Base-by-base conservation (phyloP, 2,329 filamentous ascomycete species). In the Colletotrichum gloeosporioides region DNA sequence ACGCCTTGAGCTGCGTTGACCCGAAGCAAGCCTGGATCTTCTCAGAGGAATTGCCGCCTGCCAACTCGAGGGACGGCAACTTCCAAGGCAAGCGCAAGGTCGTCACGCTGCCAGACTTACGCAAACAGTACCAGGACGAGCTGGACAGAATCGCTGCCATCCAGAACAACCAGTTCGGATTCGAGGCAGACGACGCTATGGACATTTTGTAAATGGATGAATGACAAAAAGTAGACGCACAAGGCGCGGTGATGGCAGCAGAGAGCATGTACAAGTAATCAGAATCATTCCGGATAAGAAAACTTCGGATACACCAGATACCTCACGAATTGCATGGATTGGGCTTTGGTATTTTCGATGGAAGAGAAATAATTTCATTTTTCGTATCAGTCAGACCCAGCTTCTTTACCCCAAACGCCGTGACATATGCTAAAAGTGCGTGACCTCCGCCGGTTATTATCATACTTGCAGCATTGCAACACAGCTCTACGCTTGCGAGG, bases 41-140 rank as follows among this genome's bases (percentile, higher is more conserved):
- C 65, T 84, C 87, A n/a, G 87, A 90, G 79, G 85, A 88, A 39
- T 62, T 78, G 34, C 77, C 77, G 15, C 69, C 75, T 7, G 75
- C 75, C 22, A 75, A 77, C 34, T 69, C 65, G 29, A 61, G 77
- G 36, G 78, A 73, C 22, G 63, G 61, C 15, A 71, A 59, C 63
- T 64, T 69, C 55, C 68, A 75, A 49, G 79, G 84, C 16, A 94
- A 93, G 87, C 92, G 96, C 77, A 93, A 91, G 82, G 92, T 99
- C 44, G 90, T 99, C 18, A 98, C 95, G 36, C 87, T 99, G 71
- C 94, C 94, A 34, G 96, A 98, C 83, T 88, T 99, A 69, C 91
- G 96, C 81, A 95, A 94, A 84, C 94, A 96, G 83, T 99, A 98
- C 84, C 95, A 98, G 85, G 92, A 91, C 29, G 96, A 99, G 85